Conservation (phyloP, 768 basidiomycete genomes). For the Xanthoconium purpureum region DNA sequence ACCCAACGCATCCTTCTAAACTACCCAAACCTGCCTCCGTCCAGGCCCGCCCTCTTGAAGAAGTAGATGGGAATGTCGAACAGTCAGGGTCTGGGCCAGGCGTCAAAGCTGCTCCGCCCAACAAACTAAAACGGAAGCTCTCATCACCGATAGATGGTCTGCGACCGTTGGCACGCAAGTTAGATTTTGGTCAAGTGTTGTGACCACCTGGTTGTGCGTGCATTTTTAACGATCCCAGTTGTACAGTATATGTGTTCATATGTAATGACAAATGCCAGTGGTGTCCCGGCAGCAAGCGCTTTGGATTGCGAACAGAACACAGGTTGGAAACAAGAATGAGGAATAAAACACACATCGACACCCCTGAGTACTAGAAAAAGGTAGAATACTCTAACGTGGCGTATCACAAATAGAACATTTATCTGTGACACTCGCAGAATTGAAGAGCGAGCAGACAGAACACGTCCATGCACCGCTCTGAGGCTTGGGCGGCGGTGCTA, state of each 20-base stretch:
- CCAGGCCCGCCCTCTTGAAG: conserved; percentile 62
- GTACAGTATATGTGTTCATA: conserved; percentile 1
- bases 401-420: conserved; percentile 54
- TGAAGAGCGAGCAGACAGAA: conserved; percentile 40
- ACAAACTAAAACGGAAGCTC: conserved; percentile 69
- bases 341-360: conserved; percentile 12
- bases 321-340: conserved; percentile 2
- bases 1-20: conserved; percentile 84
- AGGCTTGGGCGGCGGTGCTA: conserved; percentile 26
- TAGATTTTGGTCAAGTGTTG: conserved; percentile 61
- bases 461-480: conserved; percentile 39
- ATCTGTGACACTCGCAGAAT: conserved; percentile 39
- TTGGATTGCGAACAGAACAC: conserved; percentile 1
- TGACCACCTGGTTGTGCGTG: background rate
- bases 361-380: conserved; percentile 6
- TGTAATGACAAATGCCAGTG: conserved; percentile 7
- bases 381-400: conserved; percentile 30
- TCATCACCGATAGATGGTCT: conserved; percentile 50
- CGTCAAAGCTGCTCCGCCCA: conserved; percentile 49
- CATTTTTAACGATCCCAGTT: background rate
- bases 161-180: conserved; percentile 62
- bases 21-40: conserved; percentile 69
- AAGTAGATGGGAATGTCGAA: conserved; percentile 73
- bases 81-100: conserved; percentile 46
- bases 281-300: background rate